Base-by-base conservation (phyloP, 768 basidiomycete genomes). In the Punctularia strigosozonata region DNA sequence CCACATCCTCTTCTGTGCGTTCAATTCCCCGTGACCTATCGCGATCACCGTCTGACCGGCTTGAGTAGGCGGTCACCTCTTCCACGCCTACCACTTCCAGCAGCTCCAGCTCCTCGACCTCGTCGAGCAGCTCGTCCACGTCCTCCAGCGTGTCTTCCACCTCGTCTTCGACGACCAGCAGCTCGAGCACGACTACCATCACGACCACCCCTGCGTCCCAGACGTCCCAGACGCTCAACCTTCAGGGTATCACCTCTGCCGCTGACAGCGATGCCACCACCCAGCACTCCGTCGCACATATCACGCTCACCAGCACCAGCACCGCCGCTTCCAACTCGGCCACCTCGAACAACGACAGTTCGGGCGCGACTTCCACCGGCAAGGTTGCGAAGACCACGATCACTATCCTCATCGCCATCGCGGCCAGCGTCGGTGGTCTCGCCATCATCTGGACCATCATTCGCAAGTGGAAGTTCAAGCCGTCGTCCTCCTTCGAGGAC, bases 401-500 rank as follows among this genome's bases (percentile, higher is more conserved):
- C 39, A 85, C 77, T 14, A 66, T 75, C 31, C 61, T 91, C 48
- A 80, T 87, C 50, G 71, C 73, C 37, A 64, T 85, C 37, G 88
- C 73, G 4, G 68, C 79, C 5, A 75, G 67, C 33, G 49, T 89
- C 31, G 88, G 75, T 37, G 80, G 69, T 22, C 53, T 80, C 37
- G 69, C 71, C 41, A 75, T 89, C 48, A 65, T 81, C 45, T 92
- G 88, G 88, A 91, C 87, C 35, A 61, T 88, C 52, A 83, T 90
- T 67, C 80, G 88, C 64, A 89, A 90, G 59, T 89, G 85, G 82
- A 88, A 89, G 63, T 77, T 90, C 52, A 76, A 74, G 39, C 75
- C 81, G 41, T 89, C 87, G 22, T 68, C 73, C 52, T 70, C 73
- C 49, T 90, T 90, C 55, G 82, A 86, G 50, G 75, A 77, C 44